A percentile compares a stretch with the other conserved stretches of the same genome.
Evolutionary conservation across 805 yeast species (phyloP).

Genomic region (Ogataea neopini): DNA sequence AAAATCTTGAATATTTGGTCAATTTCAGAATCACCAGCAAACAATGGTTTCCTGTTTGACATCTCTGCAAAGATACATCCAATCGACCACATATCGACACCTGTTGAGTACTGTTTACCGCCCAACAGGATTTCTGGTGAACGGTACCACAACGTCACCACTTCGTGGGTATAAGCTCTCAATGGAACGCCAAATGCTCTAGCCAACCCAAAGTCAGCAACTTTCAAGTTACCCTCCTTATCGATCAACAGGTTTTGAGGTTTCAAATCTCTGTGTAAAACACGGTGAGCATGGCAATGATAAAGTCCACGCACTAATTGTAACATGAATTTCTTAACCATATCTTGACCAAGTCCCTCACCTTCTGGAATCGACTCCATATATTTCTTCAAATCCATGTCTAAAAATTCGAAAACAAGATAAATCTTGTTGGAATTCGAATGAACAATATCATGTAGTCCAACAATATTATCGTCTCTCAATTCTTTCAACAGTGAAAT

Average conservation of each 20-base stretch:
- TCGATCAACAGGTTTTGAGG: conserved; percentile 95
- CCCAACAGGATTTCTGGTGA: conserved; percentile 96
- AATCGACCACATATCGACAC: conserved; percentile 98
- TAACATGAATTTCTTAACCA: conserved; percentile 91
- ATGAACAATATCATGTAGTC: conserved; percentile 91
- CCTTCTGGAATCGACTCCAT: conserved; percentile 95
- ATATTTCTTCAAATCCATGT: conserved; percentile 91
- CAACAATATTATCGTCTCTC: conserved; percentile 89
- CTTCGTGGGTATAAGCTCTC: conserved; percentile 96
- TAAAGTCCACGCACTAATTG: conserved; percentile 89
- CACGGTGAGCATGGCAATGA: conserved; percentile 93
- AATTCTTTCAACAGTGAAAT: conserved; percentile 92
- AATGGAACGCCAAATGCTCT: conserved; percentile 97
- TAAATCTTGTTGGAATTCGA: conserved; percentile 91
- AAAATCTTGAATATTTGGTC: conserved; percentile 95
- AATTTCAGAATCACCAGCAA: conserved; percentile 97
- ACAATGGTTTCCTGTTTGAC: conserved; percentile 92
- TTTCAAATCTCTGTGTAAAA: conserved; percentile 91
- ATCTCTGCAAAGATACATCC: conserved; percentile 98
- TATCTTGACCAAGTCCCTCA: conserved; percentile 82
- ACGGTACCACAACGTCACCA: conserved; percentile 96
- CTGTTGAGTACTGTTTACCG: conserved; percentile 95
- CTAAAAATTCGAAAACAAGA: conserved; percentile 90
- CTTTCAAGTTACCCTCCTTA: conserved; percentile 90
- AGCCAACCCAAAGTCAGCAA: conserved; percentile 93